These are phyloP conservation scores for Nakazawaea anatomiae DNA, from an alignment of 805 yeast genomes.

Conservation along the genomic window DNA sequence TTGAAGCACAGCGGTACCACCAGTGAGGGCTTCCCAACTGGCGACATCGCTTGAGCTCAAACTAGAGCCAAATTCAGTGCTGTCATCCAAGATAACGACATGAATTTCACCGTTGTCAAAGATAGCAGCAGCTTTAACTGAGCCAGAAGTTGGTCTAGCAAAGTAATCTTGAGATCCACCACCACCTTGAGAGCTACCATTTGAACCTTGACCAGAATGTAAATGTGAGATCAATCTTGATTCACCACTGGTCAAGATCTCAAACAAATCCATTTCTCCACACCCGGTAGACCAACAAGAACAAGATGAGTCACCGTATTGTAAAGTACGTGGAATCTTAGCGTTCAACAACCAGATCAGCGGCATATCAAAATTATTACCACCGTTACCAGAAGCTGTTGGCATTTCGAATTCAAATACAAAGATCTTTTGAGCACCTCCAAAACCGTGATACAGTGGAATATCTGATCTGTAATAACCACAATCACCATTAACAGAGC, in stretches of 20 bases:
- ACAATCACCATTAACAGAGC: conserved; percentile 48
- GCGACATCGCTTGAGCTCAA: conserved; percentile 52
- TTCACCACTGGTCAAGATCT: conserved; percentile 74
- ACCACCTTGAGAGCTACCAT: conserved; percentile 59
- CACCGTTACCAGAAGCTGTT: conserved; percentile 33
- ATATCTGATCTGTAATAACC: conserved; percentile 81
- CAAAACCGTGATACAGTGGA: conserved; percentile 94
- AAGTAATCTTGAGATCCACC: conserved; percentile 89
- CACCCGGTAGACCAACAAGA: conserved; percentile 97
- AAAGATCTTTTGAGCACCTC: conserved; percentile 78
- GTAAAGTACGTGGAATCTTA: conserved; percentile 92
- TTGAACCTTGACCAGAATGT: conserved; percentile 76
- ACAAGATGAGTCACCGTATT: conserved; percentile 80
- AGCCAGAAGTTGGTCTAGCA: conserved; percentile 68
- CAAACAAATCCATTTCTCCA: conserved; percentile 96
- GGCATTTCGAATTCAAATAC: conserved; percentile 96
- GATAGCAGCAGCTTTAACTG: conserved; percentile 87
- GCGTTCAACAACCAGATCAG: conserved; percentile 96
- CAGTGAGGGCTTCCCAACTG: conserved; percentile 50
- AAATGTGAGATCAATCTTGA: conserved; percentile 71
- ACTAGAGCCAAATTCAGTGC: conserved; percentile 41
- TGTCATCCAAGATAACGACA: conserved; percentile 54
- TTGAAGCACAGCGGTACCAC: conserved; percentile 34
- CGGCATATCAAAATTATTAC: conserved; percentile 87
- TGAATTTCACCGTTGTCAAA: conserved; percentile 57